Percentiles rank a stretch among this genome's conserved stretches.
These are phyloP conservation scores for Elongisporangium undulatum DNA, from an alignment of 352 stramenopile genomes.

Conservation along the genomic window DNA sequence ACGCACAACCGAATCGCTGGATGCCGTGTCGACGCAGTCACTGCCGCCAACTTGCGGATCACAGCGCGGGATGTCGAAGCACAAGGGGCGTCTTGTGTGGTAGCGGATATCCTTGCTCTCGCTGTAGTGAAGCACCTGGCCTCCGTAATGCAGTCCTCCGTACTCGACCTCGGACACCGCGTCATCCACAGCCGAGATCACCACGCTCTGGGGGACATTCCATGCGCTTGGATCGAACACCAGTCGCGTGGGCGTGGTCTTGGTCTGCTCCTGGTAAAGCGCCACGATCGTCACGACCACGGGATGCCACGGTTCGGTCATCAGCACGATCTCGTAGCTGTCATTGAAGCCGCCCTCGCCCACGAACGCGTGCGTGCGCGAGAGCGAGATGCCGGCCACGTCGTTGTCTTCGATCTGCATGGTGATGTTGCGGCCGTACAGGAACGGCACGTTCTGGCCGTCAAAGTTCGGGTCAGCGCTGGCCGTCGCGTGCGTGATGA, in stretches of 20 bases:
- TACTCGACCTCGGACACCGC: slow-evolving; percentile 52
- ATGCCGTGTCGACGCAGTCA: neutral
- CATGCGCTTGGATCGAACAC: slow-evolving; percentile 39
- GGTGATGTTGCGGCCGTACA: slow-evolving; percentile 50
- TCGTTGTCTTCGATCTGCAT: slow-evolving; percentile 77
- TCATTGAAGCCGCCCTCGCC: slow-evolving; percentile 53
- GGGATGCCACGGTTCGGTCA: slow-evolving; percentile 49
- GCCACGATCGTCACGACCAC: slow-evolving; percentile 40
- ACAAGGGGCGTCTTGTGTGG: slow-evolving; percentile 49
- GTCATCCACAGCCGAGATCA: slow-evolving; percentile 55
- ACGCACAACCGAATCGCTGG: slow-evolving; percentile 14
- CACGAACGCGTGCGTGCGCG: slow-evolving; percentile 50
- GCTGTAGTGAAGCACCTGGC: slow-evolving; percentile 45
- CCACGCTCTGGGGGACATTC: slow-evolving; percentile 41
- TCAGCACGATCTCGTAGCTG: slow-evolving; percentile 51
- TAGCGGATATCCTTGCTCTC: slow-evolving; percentile 61
- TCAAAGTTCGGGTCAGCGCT: slow-evolving; percentile 61
- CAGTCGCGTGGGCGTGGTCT: slow-evolving; percentile 19
- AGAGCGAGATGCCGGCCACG: slow-evolving; percentile 38
- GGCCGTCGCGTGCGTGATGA: slow-evolving; percentile 33
- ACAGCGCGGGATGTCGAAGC: slow-evolving; percentile 56
- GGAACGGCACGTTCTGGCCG: slow-evolving; percentile 43
- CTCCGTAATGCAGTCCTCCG: slow-evolving; percentile 52
- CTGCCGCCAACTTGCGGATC: slow-evolving; percentile 11
- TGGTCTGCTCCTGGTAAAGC: slow-evolving; percentile 40